Conservation (phyloP, 192 early-diverging fungal species). For the Jimgerdemannia lactiflua region DNA sequence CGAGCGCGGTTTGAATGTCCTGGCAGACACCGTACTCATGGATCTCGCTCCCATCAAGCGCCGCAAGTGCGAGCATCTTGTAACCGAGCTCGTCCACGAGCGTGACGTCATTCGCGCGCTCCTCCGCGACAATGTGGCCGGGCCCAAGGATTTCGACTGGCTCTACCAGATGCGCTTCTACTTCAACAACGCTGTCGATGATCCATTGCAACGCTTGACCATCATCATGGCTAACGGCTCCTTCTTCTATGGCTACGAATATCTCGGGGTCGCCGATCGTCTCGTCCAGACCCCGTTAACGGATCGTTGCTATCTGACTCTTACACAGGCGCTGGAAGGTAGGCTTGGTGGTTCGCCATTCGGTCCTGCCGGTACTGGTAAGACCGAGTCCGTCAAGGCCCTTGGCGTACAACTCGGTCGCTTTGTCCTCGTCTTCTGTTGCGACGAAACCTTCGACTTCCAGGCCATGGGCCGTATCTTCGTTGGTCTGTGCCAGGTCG, state of each 20-base stretch:
- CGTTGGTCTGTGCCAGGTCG: constrained; percentile 97
- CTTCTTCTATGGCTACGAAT: constrained; percentile 98
- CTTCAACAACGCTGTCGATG: constrained; percentile 48
- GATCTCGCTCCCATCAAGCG: constrained; percentile 82
- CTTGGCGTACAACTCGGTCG: constrained; percentile 93
- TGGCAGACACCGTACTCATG: constrained; percentile 91
- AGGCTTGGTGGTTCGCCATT: constrained; percentile 97
- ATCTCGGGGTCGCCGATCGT: constrained; percentile 94
- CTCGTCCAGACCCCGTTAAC: constrained; percentile 99
- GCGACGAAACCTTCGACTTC: constrained; percentile 99
- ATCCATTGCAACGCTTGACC: constrained; percentile 67
- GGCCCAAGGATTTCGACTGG: constrained; percentile 88
- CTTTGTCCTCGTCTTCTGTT: constrained; percentile 99
- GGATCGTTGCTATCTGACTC: constrained; percentile 97
- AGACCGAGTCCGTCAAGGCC: constrained; percentile 99
- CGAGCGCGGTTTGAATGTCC: constrained; percentile 72
- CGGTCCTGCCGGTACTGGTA: constrained; percentile 98
- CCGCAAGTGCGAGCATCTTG: constrained; percentile 96
- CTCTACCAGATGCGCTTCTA: constrained; percentile 95
- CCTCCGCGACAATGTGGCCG: constrained; percentile 37
- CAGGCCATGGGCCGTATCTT: constrained; percentile 99
- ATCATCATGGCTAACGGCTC: constrained; percentile 93
- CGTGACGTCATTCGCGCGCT: constrained; percentile 86
- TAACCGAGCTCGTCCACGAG: constrained; percentile 99
- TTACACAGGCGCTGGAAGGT: constrained; percentile 94